Percentiles rank a stretch among this genome's conserved stretches.
These are phyloP conservation scores for Pseudogymnoascus sp. DNA, from an alignment of 2,329 filamentous ascomycete species.

Conservation along the genomic window DNA sequence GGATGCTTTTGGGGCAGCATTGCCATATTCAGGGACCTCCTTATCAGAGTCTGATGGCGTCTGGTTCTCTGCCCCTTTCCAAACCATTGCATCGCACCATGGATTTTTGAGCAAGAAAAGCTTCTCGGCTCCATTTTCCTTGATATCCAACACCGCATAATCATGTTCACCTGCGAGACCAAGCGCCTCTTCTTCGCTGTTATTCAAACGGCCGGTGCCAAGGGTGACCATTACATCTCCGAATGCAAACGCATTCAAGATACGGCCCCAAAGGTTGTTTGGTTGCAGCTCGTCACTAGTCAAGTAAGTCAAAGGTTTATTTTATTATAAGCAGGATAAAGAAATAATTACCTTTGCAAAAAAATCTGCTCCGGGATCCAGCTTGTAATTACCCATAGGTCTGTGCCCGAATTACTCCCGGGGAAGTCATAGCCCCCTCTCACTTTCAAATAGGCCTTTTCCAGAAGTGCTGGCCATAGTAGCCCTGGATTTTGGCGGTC, in stretches of 20 bases:
- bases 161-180: slow-evolving; percentile 88
- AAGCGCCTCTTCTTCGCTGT: slow-evolving; percentile 67
- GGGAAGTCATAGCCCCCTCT: slow-evolving; percentile 96
- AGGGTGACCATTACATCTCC: slow-evolving; percentile 83
- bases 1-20: slow-evolving; percentile 9
- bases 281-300: slow-evolving; percentile 68
- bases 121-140: slow-evolving; percentile 53
- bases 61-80: slow-evolving; percentile 44
- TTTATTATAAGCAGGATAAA: neutral
- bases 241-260: slow-evolving; percentile 65
- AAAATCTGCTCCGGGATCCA: slow-evolving; percentile 98
- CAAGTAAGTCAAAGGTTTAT: slow-evolving; percentile 7
- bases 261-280: slow-evolving; percentile 67
- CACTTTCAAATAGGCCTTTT: slow-evolving; percentile 95
- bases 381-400: slow-evolving; percentile 84
- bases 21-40: slow-evolving; percentile 20
- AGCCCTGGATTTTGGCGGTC: slow-evolving; percentile 75
- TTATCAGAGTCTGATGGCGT: slow-evolving; percentile 16
- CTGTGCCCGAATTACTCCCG: slow-evolving; percentile 92
- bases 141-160: slow-evolving; percentile 81
- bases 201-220: slow-evolving; percentile 76
- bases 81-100: slow-evolving; percentile 76
- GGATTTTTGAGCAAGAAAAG: slow-evolving; percentile 88
- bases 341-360: slow-evolving; percentile 55
- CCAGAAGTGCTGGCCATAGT: slow-evolving; percentile 84